Base-by-base conservation (phyloP, 345 rosid genomes). In the Luvunga scandens region DNA sequence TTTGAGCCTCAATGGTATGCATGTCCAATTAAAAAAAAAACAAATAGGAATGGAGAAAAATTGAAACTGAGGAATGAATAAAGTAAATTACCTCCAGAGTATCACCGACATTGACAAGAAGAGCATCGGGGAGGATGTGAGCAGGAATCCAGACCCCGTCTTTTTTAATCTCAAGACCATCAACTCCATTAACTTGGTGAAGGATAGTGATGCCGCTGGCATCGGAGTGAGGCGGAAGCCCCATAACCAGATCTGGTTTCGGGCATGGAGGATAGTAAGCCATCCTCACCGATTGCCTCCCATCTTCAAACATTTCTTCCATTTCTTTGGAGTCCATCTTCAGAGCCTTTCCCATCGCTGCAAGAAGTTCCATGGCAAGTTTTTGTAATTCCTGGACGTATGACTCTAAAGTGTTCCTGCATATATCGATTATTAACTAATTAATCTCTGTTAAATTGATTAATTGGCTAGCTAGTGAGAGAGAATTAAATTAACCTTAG, bases 241-340 rank as follows among this genome's bases (percentile, higher is more conserved):
- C 71, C 78, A 65, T 66, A 14, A 75, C 78, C 42, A 48, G 71
- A 39, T 50, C 78, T 3, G 63, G 71, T 48, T 66, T 25, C 66
- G 78, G 71, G 25, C 72, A 75, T 30, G 78, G 78, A 64, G 78
- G 78, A 50, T 75, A 75, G 42, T 75, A 79, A 1, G 85, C 75
- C 82, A 81, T 75, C 69, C 86, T 80, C 62, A 83, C 30, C 2
- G 83, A 57, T 59, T 81, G 86, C 16, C 75, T 45, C 73, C 85
- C 90, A n/a, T 87, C 80, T 1, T 75, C 85, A 66, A 85, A 85
- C 74, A 80, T 18, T 34, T 81, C 83, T 75, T 75, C 77, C 61
- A 83, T 74, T 66, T 85, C 78, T 33, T 48, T 56, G 39, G 34
- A 3, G 3, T 80, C 75, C 10, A 82, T 76, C 36, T 72, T 76